A percentile compares a stretch with the other conserved stretches of the same genome.
Evolutionary conservation across 2,329 filamentous ascomycete species (phyloP).

Genomic region (Pseudopithomyces chartarum): DNA sequence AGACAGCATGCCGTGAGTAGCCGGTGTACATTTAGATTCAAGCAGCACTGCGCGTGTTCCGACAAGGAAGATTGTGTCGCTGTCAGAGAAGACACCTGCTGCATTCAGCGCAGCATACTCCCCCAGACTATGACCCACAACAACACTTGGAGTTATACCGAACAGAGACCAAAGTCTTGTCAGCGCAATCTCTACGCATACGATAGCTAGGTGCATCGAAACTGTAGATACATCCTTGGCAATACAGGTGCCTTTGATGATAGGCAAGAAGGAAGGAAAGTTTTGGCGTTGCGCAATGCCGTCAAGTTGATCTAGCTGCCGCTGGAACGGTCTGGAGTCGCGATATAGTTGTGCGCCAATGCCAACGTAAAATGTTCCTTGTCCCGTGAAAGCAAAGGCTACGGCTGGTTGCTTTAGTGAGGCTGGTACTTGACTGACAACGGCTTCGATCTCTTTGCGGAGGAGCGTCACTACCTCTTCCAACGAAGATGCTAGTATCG

Average conservation of each 20-base stretch:
- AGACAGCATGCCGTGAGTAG: slow-evolving; percentile 70
- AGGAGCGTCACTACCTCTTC: slow-evolving; percentile 2
- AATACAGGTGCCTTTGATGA: slow-evolving; percentile 55
- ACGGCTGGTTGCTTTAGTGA: slow-evolving; percentile 57
- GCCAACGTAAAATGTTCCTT: slow-evolving; percentile 58
- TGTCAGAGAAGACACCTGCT: slow-evolving; percentile 72
- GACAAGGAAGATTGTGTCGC: slow-evolving; percentile 75
- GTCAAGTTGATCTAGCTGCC: slow-evolving; percentile 55
- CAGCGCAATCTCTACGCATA: slow-evolving; percentile 58
- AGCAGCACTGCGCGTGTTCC: slow-evolving; percentile 70
- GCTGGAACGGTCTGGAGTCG: slow-evolving; percentile 53
- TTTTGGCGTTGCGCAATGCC: slow-evolving; percentile 43
- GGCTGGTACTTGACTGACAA: slow-evolving; percentile 54
- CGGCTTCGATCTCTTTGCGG: slow-evolving; percentile 35
- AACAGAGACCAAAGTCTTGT: slow-evolving; percentile 58
- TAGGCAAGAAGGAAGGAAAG: slow-evolving; percentile 55
- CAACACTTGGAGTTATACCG: slow-evolving; percentile 60
- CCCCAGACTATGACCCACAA: slow-evolving; percentile 66
- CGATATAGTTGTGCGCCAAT: slow-evolving; percentile 56
- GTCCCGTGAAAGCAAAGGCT: slow-evolving; percentile 59
- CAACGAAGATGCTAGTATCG: slow-evolving; percentile 4
- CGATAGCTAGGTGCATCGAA: slow-evolving; percentile 58
- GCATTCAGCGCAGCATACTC: slow-evolving; percentile 75
- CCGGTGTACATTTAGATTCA: slow-evolving; percentile 65
- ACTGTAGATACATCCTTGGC: slow-evolving; percentile 53